phyloP scores from a whole-genome alignment of 208 protist species.

The Leishmania major region DNA sequence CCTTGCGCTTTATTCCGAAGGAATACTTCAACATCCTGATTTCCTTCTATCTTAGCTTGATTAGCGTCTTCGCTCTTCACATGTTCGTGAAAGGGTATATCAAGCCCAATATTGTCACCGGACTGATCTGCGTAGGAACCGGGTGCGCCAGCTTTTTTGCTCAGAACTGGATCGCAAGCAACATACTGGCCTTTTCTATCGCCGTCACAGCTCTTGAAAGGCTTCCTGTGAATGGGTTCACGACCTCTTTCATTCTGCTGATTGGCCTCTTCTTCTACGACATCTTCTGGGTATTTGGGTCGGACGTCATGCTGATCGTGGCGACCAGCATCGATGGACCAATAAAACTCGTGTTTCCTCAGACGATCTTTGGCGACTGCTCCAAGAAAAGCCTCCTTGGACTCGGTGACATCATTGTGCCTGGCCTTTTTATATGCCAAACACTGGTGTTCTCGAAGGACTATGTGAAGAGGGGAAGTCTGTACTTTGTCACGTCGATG shows the following conservation, averaged over 20 bases:
- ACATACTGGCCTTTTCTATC: slow-evolving; percentile 94
- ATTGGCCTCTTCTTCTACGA: slow-evolving; percentile 97
- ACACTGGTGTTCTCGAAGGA: slow-evolving; percentile 92
- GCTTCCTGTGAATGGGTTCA: slow-evolving; percentile 61
- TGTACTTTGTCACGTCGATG: slow-evolving; percentile 90
- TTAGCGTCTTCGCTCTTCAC: slow-evolving; percentile 72
- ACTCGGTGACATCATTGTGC: slow-evolving; percentile 97
- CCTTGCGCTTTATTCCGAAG: slow-evolving; percentile 80
- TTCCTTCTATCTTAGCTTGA: slow-evolving; percentile 71
- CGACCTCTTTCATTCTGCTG: slow-evolving; percentile 78
- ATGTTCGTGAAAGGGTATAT: slow-evolving; percentile 58
- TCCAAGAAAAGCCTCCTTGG: slow-evolving; percentile 92
- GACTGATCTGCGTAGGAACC: slow-evolving; percentile 56
- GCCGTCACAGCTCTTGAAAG: slow-evolving; percentile 71
- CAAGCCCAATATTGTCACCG: slow-evolving; percentile 70
- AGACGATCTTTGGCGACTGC: slow-evolving; percentile 76
- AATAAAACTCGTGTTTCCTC: slow-evolving; percentile 96
- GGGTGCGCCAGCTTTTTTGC: slow-evolving; percentile 68
- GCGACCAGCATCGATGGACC: slow-evolving; percentile 95
- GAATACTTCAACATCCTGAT: slow-evolving; percentile 74
- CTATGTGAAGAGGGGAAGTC: slow-evolving; percentile 53
- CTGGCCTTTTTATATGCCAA: slow-evolving; percentile 95
- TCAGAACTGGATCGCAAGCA: slow-evolving; percentile 94
- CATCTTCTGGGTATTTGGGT: slow-evolving; percentile 98
- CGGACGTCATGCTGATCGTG: slow-evolving; percentile 96